A percentile compares a stretch with the other conserved stretches of the same genome.
Evolutionary conservation across 495 filamentous ascomycete species (phyloP).

Genomic region (Coniosporium apollinis): DNA sequence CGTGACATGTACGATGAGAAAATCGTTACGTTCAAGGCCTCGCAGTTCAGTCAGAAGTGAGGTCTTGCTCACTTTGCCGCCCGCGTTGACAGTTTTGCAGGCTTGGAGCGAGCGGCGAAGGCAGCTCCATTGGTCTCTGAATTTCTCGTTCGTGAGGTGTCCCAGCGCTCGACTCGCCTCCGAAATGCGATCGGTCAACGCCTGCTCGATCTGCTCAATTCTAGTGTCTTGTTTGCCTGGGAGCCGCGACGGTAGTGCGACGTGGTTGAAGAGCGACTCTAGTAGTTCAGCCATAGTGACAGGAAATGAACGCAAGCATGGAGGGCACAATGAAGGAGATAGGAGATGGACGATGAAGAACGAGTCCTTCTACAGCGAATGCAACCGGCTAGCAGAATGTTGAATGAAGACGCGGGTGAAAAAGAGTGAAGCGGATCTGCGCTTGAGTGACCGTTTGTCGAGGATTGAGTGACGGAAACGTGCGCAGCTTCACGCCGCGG

Average conservation of each 20-base stretch:
- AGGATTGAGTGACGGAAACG: too few relatives aligned
- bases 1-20: conserved; percentile 31
- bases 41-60: conserved; percentile 22
- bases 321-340: too few relatives aligned
- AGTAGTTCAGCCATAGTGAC: too few relatives aligned
- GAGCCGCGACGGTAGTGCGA: conserved; percentile 3
- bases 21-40: conserved; percentile 15
- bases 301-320: too few relatives aligned
- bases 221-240: conserved; percentile 25
- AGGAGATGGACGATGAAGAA: too few relatives aligned
- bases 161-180: conserved; percentile 17
- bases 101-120: conserved; percentile 21
- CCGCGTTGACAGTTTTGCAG: conserved; percentile 20
- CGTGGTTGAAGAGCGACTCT: conserved; percentile 2
- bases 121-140: conserved; percentile 15
- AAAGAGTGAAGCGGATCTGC: too few relatives aligned
- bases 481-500: too few relatives aligned
- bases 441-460: too few relatives aligned
- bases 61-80: conserved; percentile 22
- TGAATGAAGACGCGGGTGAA: too few relatives aligned
- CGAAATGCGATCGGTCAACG: conserved; percentile 23
- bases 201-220: conserved; percentile 22
- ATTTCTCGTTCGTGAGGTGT: conserved; percentile 8
- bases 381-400: too few relatives aligned
- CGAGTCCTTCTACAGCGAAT: too few relatives aligned